Evolutionary conservation across 345 rosid species (phyloP), one percentile per base, ranked within the genome.

Genomic region (Citrus glauca): DNA sequence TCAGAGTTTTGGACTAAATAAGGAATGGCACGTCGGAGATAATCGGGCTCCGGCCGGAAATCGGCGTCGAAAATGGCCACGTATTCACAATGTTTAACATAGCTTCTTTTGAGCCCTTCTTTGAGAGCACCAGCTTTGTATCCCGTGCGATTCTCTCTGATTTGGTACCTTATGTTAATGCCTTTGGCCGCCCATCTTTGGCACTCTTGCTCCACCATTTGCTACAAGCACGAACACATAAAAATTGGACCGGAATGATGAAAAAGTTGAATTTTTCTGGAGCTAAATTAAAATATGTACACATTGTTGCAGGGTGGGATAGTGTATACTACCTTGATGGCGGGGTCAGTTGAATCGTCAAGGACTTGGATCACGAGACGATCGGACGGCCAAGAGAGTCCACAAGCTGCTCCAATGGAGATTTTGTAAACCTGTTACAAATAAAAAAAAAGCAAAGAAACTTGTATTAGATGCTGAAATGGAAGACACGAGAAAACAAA

Each of bases 161-260:
- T 97, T 85, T 97, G 98, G 83, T 97, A 97, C 82, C 60, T 77
- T 25, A 97, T 83, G 85, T 97, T 92, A 25, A 97, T 71, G 66
- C 99, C 99, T 86, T 97, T 97, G 83, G 90, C 91, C 38, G 99
- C 99, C 99, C 99, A 94, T 66, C 98, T 89, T 85, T 87, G 97
- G 79, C 99, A 97, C 79, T 97, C 99, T 72, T 80, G 69, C 86
- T 94, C 98, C 84, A 97, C 99, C 99, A 97, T 81, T 89, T 89
- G 90, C 99, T 96, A 88, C 38, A 9, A 20, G n/a, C 68, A 32
- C 33, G 2, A 25, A 25, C 30, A 30, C 50, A 45, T 45, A 53
- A 17, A 19, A 17, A 17, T 16, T 33, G 40, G 28, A 19, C 37
- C 22, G 20, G 33, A 53, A 17, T 53, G 57, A 53, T 53, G 57